Conservation (phyloP, 164 flowering plant genomes). For the Kalanchoe fedtschenkoi region DNA sequence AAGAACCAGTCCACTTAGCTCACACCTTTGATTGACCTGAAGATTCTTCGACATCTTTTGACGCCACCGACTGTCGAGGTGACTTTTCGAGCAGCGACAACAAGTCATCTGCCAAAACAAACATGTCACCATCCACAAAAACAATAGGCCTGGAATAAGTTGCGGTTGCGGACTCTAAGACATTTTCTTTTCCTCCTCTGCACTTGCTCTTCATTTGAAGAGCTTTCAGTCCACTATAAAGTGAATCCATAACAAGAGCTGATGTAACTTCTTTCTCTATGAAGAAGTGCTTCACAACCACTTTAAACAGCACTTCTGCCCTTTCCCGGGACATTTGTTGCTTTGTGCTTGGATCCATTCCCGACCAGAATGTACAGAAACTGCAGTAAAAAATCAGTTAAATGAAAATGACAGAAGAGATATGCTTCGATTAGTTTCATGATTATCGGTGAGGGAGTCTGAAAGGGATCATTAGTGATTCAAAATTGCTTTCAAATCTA, state of each 20-base stretch:
- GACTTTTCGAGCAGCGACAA: conserved; percentile 69
- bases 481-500: neutral
- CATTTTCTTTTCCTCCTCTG: conserved; percentile 39
- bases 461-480: neutral
- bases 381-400: conserved; percentile 29
- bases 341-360: conserved; percentile 60
- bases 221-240: conserved; percentile 88
- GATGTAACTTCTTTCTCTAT: conserved; percentile 96
- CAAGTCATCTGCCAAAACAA: conserved; percentile 83
- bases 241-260: conserved; percentile 94
- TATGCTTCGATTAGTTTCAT: neutral
- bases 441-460: neutral
- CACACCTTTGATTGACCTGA: conserved; percentile 73
- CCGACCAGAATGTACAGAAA: conserved; percentile 80
- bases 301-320: conserved; percentile 66
- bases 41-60: conserved; percentile 90
- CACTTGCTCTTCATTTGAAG: conserved; percentile 61
- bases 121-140: conserved; percentile 66
- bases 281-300: conserved; percentile 79
- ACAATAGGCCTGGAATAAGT: conserved; percentile 63
- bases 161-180: conserved; percentile 46
- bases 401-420: neutral
- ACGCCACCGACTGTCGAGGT: conserved; percentile 72
- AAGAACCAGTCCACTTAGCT: neutral
- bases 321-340: conserved; percentile 80